phyloP scores from a whole-genome alignment of 257 asterid species.

The Nicotiana knightiana region DNA sequence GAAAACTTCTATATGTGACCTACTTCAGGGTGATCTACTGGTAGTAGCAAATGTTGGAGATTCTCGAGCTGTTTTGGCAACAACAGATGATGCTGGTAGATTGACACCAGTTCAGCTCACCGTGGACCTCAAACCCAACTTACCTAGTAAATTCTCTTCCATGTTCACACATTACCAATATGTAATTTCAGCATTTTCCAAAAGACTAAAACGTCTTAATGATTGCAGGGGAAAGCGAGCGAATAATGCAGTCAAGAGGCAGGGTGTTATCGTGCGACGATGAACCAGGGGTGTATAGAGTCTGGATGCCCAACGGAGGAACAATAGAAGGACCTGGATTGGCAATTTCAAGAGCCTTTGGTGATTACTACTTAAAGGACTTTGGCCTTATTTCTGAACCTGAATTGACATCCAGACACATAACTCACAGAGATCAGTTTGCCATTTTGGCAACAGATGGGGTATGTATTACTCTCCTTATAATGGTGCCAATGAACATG shows the following conservation, averaged over 20 bases:
- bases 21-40: constrained; percentile 51
- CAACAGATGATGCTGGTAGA: constrained; percentile 40
- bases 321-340: constrained; percentile 64
- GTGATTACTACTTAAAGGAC: constrained; percentile 65
- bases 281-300: constrained; percentile 65
- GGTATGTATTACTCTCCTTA: constrained; percentile 24
- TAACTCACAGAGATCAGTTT: constrained; percentile 49
- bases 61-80: constrained; percentile 71
- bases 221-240: constrained; percentile 49
- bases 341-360: constrained; percentile 76
- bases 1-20: neutral
- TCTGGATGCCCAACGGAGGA: constrained; percentile 64
- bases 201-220: neutral
- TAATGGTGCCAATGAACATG: neutral
- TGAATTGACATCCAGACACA: constrained; percentile 48
- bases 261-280: constrained; percentile 42
- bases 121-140: constrained; percentile 70
- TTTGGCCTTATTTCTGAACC: constrained; percentile 83
- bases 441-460: constrained; percentile 79
- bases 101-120: constrained; percentile 64
- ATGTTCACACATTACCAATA: neutral
- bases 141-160: constrained; percentile 45
- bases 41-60: constrained; percentile 70
- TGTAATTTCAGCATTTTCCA: neutral
- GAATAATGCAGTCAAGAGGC: constrained; percentile 60